Evolutionary conservation across 2,329 filamentous ascomycete species (phyloP).

Genomic region (Sporothrix globosa): DNA sequence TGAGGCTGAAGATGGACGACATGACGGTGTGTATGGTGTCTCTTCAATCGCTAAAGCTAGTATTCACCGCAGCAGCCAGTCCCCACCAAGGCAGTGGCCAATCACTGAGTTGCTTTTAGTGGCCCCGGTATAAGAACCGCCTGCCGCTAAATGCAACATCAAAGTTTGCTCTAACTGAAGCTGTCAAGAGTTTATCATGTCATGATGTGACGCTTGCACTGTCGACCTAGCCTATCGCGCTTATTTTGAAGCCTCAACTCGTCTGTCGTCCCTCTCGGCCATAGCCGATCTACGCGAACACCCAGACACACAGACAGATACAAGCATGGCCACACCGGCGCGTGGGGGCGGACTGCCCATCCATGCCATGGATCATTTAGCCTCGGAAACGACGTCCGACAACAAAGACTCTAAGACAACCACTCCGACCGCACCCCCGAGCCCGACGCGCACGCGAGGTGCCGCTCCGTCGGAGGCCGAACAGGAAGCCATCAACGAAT

Average conservation of each 20-base stretch:
- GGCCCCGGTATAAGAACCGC: neutral
- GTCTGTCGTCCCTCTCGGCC: neutral
- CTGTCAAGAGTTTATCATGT: conserved; percentile 5
- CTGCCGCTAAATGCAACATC: neutral
- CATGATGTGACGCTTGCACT: neutral
- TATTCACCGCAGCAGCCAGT: neutral
- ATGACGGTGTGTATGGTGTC: neutral
- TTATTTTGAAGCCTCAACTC: neutral
- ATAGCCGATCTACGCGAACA: neutral
- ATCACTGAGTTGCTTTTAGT: neutral
- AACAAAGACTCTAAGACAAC: neutral
- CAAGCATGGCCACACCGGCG: neutral
- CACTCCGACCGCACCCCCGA: neutral
- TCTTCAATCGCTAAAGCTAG: neutral
- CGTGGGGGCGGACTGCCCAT: conserved; percentile 3
- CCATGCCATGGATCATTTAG: conserved; percentile 6
- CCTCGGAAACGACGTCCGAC: neutral
- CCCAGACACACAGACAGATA: neutral
- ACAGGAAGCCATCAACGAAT: conserved; percentile 38
- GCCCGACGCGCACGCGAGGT: neutral
- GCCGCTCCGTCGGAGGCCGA: neutral
- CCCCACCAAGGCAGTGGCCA: conserved; percentile 3
- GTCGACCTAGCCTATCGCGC: conserved; percentile 2
- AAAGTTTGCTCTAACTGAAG: conserved; percentile 4
- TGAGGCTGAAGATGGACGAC: neutral